Percentiles rank a stretch among this genome's conserved stretches.
Evolutionary conservation across 768 basidiomycete genomes (phyloP).

Genomic region (Hygrophoropsis aurantiaca): DNA sequence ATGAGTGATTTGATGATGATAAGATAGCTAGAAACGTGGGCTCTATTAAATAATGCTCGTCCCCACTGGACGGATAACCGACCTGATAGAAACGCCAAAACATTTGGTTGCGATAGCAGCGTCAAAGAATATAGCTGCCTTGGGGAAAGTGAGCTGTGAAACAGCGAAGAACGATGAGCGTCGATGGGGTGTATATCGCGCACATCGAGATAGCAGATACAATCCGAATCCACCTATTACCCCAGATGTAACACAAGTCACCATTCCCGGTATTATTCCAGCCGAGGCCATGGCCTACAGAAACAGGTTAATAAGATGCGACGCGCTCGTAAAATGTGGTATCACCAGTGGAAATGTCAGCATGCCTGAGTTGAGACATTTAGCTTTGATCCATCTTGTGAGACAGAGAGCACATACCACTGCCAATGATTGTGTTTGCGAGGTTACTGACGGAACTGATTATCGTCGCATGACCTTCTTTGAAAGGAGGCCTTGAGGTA

Average conservation of each 20-base stretch:
- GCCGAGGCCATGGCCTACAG: conserved; percentile 83
- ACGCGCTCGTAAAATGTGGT: conserved; percentile 7
- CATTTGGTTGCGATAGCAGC: conserved; percentile 95
- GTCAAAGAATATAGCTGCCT: conserved; percentile 86
- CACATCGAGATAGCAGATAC: conserved; percentile 85
- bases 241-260: conserved; percentile 86
- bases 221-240: conserved; percentile 78
- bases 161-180: conserved; percentile 82
- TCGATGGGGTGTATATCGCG: conserved; percentile 70
- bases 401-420: conserved; percentile 50
- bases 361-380: conserved; percentile 57
- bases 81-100: conserved; percentile 95
- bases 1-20: conserved; percentile 93
- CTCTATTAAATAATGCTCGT: too few species aligned
- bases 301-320: neutral
- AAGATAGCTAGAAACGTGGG: conserved; percentile 63
- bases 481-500: conserved; percentile 15
- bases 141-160: conserved; percentile 85
- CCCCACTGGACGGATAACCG: conserved; percentile 23
- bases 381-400: conserved; percentile 1
- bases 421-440: conserved; percentile 89
- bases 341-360: conserved; percentile 81
- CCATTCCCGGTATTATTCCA: conserved; percentile 85
- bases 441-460: conserved; percentile 76
- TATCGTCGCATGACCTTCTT: conserved; percentile 70